A percentile compares a stretch with the other conserved stretches of the same genome.
Conservation (phyloP, 2,329 filamentous ascomycete genomes). For the Scolecobasidium constrictum region DNA sequence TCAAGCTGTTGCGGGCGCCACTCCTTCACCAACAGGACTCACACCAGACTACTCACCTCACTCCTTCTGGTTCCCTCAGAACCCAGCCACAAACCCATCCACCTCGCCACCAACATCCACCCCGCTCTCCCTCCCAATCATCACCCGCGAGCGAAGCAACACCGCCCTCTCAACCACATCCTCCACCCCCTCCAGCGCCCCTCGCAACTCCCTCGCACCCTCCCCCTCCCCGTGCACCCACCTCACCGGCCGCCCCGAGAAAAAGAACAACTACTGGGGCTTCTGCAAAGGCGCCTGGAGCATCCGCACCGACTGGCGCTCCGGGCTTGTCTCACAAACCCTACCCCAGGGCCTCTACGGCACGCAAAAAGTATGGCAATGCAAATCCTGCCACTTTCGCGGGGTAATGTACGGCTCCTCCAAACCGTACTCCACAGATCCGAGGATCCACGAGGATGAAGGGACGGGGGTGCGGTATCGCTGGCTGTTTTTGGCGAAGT, state of each 20-base stretch:
- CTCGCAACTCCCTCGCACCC: background rate
- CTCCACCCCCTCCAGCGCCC: background rate
- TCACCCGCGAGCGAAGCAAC: background rate
- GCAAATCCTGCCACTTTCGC: slow-evolving; percentile 23
- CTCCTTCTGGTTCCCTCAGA: background rate
- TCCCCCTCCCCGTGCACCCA: slow-evolving; percentile 6
- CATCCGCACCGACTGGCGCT: slow-evolving; percentile 21
- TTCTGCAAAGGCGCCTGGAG: slow-evolving; percentile 31
- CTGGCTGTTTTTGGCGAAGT: slow-evolving; percentile 29
- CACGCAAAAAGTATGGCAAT: slow-evolving; percentile 23
- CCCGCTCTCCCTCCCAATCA: background rate
- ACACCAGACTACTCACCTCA: background rate
- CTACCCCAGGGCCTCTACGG: slow-evolving; percentile 25
- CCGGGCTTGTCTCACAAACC: slow-evolving; percentile 20
- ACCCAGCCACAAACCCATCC: background rate
- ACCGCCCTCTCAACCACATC: background rate
- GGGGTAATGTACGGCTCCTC: slow-evolving; percentile 17
- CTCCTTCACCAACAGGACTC: background rate
- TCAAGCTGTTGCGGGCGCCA: background rate
- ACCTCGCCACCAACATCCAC: background rate
- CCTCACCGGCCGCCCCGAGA: slow-evolving; percentile 25
- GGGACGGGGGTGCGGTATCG: slow-evolving; percentile 19
- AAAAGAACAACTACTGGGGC: slow-evolving; percentile 29
- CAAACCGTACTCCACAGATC: slow-evolving; percentile 20
- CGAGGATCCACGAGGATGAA: slow-evolving; percentile 14